Evolutionary conservation across 257 asterid species (phyloP), one percentile per base, ranked within the genome.

Genomic region (Nicotiana paniculata): DNA sequence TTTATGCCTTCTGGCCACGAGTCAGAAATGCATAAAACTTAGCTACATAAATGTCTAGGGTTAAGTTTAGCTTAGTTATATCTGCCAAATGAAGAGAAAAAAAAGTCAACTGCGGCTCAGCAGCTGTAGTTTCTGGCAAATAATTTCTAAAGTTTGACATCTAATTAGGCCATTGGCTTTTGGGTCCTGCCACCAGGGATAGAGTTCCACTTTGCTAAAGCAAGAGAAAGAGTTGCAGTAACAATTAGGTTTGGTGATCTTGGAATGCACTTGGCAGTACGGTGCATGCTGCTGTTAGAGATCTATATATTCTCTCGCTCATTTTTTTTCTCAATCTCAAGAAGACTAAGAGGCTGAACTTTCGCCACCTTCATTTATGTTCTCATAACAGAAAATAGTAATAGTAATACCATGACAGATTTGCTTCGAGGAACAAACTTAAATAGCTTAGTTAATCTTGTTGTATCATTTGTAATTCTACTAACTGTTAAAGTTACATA

Each of bases 251-350:
- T 66, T 66, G 26, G 51, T 32, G 51, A 33, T 66, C 51, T 66
- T 17, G 75, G 75, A 33, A 33, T 67, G 13, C 75, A 67, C 28
- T 18, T 33, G 75, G 53, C 48, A 33, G 80, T 51, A 83, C 76
- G 76, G 83, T 68, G 58, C 84, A 79, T 39, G 37, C 77, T 86
- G 75, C 12, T 55, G 81, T 74, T 51, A 75, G 63, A 26, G 63
- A 48, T 51, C 24, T 48, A 48, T 21, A 74, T 48, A 15, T 51
- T 74, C 59, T 51, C 26, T 75, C 8, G 26, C 12, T 74, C 21
- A 28, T 26, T 11, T 15, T 72, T 48, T 59, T 74, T 2, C 62
- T 74, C 62, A 74, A 15, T 74, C 4, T 7, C 1, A 48, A 13
- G 62, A 51, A 51, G 46, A 51, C 51, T 51, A 4, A 48, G 79